Evolutionary conservation across 1,139 yeast genomes (phyloP).

Genomic region (Yamadazyma atlantica): DNA sequence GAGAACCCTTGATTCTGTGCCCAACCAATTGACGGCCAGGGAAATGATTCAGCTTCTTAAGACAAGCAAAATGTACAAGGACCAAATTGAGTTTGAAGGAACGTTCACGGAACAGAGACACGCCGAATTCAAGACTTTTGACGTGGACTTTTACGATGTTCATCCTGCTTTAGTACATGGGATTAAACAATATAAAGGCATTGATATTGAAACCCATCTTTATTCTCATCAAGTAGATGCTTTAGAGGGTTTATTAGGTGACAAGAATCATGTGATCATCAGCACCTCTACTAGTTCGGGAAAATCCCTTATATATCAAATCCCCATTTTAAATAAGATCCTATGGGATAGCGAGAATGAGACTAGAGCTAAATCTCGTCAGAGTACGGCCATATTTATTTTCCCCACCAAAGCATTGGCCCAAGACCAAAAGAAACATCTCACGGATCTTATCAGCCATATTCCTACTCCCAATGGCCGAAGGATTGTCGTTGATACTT

Average conservation of each 20-base stretch:
- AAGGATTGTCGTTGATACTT: conserved; percentile 64
- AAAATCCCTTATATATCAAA: conserved; percentile 85
- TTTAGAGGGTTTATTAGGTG: conserved; percentile 52
- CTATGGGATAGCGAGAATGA: conserved; percentile 37
- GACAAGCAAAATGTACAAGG: conserved; percentile 47
- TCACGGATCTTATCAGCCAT: conserved; percentile 55
- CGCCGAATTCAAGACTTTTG: conserved; percentile 21
- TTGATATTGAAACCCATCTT: conserved; percentile 48
- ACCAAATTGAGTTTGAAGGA: conserved; percentile 50
- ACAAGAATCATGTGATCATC: conserved; percentile 62
- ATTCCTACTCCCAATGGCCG: conserved; percentile 35
- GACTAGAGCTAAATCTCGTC: conserved; percentile 16
- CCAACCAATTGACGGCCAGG: conserved; percentile 19
- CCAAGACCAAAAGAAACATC: conserved; percentile 87
- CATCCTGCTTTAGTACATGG: conserved; percentile 52
- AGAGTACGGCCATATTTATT: conserved; percentile 72
- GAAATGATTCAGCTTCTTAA: conserved; percentile 50
- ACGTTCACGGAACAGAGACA: conserved; percentile 24
- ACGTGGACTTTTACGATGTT: conserved; percentile 36
- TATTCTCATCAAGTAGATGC: conserved; percentile 86
- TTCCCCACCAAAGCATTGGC: conserved; percentile 98
- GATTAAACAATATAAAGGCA: conserved; percentile 45
- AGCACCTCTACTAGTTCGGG: conserved; percentile 97
- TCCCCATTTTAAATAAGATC: conserved; percentile 70
- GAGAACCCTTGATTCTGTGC: conserved; percentile 4